Base-by-base conservation (phyloP, 352 stramenopile genomes). In the Elongisporangium undulatum region DNA sequence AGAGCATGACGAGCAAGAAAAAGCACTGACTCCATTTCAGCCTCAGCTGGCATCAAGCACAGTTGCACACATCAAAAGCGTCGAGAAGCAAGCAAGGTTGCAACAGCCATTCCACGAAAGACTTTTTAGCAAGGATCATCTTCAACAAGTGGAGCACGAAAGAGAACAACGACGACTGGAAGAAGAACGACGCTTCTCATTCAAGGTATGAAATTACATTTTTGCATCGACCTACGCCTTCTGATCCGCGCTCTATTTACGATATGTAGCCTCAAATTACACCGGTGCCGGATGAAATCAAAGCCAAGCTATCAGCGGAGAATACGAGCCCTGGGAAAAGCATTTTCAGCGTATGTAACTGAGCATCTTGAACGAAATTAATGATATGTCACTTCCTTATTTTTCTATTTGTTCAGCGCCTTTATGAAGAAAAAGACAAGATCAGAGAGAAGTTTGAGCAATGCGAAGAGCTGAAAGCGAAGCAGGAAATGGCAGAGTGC, bases 341-440 rank as follows among this genome's bases (percentile, higher is more conserved):
- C 55, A 91, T 94, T 62, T 94, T 92, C 62, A 77, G 92, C 73
- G 85, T 92, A 78, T 63, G 69, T 67, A 29, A 8, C 12, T 48
- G 21, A 62, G 51, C 57, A 58, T 54, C 63, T 68, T 57, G 63
- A 62, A 50, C 56, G 62, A 56, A n/a, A 67, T 41, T 68, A 49
- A 60, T 53, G 21, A 61, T 62, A 45, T 41, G 48, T 66, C 53
- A 68, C 62, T 21, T 52, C 21, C 9, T 55, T 56, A 19, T 23
- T 26, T 21, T 41, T 54, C 29, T 49, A 38, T 64, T 23, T 19
- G 21, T 62, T n/a, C 61, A 94, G 85, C 81, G 85, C 17, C 56
- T 94, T 8, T 92, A 92, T 55, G 77, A 90, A 51, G 81, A 92
- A 49, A 90, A 90, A 54, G 72, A 92, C 55, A 84, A 79, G 20